Evolutionary conservation across 2,329 filamentous ascomycete species (phyloP), one percentile per base, ranked within the genome.

Genomic region (Fusarium irregulare): DNA sequence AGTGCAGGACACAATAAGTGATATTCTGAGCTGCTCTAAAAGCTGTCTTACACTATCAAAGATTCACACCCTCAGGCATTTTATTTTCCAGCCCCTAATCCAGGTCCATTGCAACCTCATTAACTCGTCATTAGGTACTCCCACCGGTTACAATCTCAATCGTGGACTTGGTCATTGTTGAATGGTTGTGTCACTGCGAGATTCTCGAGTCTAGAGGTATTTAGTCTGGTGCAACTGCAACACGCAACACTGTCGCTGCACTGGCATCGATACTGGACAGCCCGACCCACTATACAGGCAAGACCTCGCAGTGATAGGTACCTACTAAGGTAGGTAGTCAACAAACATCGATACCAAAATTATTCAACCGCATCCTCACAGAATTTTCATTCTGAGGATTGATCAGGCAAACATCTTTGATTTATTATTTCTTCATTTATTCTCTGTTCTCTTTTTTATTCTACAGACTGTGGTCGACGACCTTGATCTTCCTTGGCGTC

Each of bases 21-120:
- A 9, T 37, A 11, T 37, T 37, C 18, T 18, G 18, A 7, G 34
- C 34, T 37, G 18, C 7, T 37, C 18, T 37, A 10, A 12, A n/a
- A 37, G 34, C n/a, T 37, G 76, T 76, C 63, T n/a, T 46, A 25
- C 60, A 51, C 64, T 77, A 78, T 71, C 75, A 71, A 41, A 55
- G 47, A 45, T 48, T 72, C 76, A 70, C 25, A 25, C 45, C 60
- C 51, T 57, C 37, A 32, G 44, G 16, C 41, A 23, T 18, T 50
- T 14, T 51, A 27, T 57, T 59, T 49, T 57, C 71, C 69, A 76
- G 68, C 72, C 75, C 75, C 74, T 57, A 68, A 75, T 63, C 70
- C 23, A 25, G 11, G 8, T 51, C 10, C n/a, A 13, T 40, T 51
- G 9, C 16, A 51, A 51, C 32, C 21, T 25, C 18, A 27, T n/a